These are phyloP conservation scores for Diaporthe citri DNA, from an alignment of 2,329 filamentous ascomycete species.

Conservation along the genomic window DNA sequence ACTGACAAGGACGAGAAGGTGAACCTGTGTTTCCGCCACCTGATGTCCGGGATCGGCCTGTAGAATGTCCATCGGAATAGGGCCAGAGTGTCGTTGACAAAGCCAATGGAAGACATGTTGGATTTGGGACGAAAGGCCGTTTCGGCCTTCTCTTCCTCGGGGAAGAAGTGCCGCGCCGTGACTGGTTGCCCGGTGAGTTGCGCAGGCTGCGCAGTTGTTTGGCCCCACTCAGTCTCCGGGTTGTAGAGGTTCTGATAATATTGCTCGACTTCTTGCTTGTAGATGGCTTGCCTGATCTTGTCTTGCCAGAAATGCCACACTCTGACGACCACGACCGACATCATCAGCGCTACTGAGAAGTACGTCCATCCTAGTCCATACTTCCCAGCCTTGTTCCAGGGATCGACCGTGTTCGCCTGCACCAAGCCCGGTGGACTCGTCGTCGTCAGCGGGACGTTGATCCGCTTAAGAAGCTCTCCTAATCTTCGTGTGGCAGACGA, in stretches of 20 bases:
- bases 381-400: constrained; percentile 85
- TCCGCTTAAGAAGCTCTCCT: constrained; percentile 63
- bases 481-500: constrained; percentile 52
- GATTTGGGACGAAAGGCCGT: constrained; percentile 73
- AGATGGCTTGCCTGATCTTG: constrained; percentile 89
- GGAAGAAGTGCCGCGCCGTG: constrained; percentile 80
- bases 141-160: constrained; percentile 70
- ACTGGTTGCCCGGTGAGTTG: constrained; percentile 48
- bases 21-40: constrained; percentile 75
- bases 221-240: constrained; percentile 61
- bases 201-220: constrained; percentile 61
- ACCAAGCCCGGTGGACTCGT: constrained; percentile 72
- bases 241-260: constrained; percentile 69
- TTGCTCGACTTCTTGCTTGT: constrained; percentile 83
- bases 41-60: constrained; percentile 82
- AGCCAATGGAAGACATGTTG: constrained; percentile 80
- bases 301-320: constrained; percentile 93
- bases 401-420: constrained; percentile 77
- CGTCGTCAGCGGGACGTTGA: constrained; percentile 70
- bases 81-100: constrained; percentile 84
- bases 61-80: constrained; percentile 91
- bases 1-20: constrained; percentile 86
- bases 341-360: constrained; percentile 81
- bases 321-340: constrained; percentile 75
- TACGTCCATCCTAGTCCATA: constrained; percentile 92